These are phyloP conservation scores for Tetracladium marchalianum DNA, from an alignment of 495 filamentous ascomycete species.

Conservation along the genomic window DNA sequence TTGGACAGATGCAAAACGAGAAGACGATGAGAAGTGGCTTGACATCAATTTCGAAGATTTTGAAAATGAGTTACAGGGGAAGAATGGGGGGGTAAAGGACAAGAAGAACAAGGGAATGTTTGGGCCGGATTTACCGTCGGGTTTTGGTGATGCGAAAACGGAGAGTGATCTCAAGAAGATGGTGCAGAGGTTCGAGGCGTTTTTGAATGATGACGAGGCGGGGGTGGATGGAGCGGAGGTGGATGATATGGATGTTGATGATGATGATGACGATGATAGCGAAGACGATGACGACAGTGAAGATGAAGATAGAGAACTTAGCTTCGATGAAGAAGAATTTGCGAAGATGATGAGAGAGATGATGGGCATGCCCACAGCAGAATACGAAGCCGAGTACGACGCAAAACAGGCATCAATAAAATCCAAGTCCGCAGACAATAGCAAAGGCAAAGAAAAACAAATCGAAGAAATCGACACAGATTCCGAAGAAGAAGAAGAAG, in stretches of 20 bases:
- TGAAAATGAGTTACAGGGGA: constrained; percentile 65
- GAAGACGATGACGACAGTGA: constrained; percentile 32
- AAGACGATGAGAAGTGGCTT: constrained; percentile 87
- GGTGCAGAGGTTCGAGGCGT: constrained; percentile 84
- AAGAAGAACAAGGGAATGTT: constrained; percentile 6
- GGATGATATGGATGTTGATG: constrained; percentile 60
- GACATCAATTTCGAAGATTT: constrained; percentile 87
- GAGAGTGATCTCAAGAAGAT: constrained; percentile 83
- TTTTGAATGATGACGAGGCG: constrained; percentile 77
- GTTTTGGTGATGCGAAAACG: constrained; percentile 69
- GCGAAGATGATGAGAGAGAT: constrained; percentile 85
- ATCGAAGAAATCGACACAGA: constrained; percentile 35
- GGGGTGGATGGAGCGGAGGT: constrained; percentile 69
- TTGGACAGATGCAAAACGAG: constrained; percentile 50
- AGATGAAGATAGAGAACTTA: constrained; percentile 65
- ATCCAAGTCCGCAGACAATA: too few species aligned
- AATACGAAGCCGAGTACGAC: constrained; percentile 23
- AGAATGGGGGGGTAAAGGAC: constrained; percentile 21
- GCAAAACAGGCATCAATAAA: too few species aligned
- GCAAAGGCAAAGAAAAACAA: constrained; percentile 16
- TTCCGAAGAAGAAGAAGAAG: constrained; percentile 17
- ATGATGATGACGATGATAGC: constrained; percentile 47
- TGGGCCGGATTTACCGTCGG: constrained; percentile 15
- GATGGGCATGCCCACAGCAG: constrained; percentile 65
- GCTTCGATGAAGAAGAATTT: constrained; percentile 81